Base-by-base conservation (phyloP, 2,329 filamentous ascomycete species). In the Anthostomella pinea region DNA sequence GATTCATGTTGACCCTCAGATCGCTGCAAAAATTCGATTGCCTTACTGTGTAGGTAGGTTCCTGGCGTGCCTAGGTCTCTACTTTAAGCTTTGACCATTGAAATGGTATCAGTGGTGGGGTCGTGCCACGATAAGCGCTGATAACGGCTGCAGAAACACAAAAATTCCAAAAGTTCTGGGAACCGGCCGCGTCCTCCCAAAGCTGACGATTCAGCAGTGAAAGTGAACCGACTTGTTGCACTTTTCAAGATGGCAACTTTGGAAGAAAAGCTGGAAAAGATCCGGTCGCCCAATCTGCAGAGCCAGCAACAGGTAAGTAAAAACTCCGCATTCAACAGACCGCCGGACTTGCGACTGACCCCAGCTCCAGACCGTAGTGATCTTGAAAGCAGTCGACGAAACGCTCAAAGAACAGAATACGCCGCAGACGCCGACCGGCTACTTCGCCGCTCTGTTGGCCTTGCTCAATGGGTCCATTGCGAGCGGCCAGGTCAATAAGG, bases 231-330 rank as follows among this genome's bases (percentile, higher is more conserved):
- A 33, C 33, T 28, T 24, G 36, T 43, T 48, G 43, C 44, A 39
- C 25, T 50, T 44, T 39, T 52, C 56, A 63, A 57, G 42, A 77
- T 77, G 73, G 64, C 68, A 53, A 69, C 72, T 48, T 58, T 97
- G 58, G 81, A 85, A 63, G 91, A 95, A 73, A 94, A 89, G 73
- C 80, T 98, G 63, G 87, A 91, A 70, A 96, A 94, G 78, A 96
- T 97, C 65, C 87, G 93, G 68, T 93, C 87, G 60, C 93, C 93
- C 38, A 95, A 95, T 67, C 80, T 96, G 57, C 87, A 97, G 66
- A 95, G 87, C 63, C 90, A 96, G 69, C 82, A 95, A 65, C 88
- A 90, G 77, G 89, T 93, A 70, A 52, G 71, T 62, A 22, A 13
- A 23, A 11, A 16, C 30, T 20, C 33, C 26, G 27, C 10, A 33